Base-by-base conservation (phyloP, 2,329 filamentous ascomycete genomes). In the Raffaelea albimanens region DNA sequence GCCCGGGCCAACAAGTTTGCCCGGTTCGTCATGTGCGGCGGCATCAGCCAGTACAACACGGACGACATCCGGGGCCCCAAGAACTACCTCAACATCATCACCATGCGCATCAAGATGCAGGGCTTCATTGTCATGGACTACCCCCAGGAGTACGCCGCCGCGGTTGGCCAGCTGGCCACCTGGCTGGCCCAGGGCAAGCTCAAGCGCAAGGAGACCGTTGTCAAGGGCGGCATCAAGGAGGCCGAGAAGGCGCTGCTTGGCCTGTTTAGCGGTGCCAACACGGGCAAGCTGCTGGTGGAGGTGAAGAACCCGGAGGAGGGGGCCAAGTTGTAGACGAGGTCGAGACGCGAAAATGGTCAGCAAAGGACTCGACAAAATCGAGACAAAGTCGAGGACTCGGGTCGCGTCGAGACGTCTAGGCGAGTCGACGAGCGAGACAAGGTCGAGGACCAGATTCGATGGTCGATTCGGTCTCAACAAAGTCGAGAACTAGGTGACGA, bases 61-160 rank as follows among this genome's bases (percentile, higher is more conserved):
- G 61, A 69, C 19, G 70, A 70, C 36, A 71, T 72, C 40, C 63
- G 73, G 49, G 81, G 82, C 1, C 76, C 76, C 43, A 75, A 69
- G 56, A 56, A 65, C 55, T 51, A 63, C 11, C 48, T 50, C 46
- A 50, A 57, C 11, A 53, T 65, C 21, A 52, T 56, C 8, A 42
- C 49, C 5, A 56, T 70, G 65, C 75, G 78, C 59, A 72, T 76
- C 58, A 61, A 65, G 45, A 78, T 86, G 70, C 73, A 83, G 64
- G 83, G 83, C 2, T 88, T 89, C 64, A 81, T 89, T 53, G 75
- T 84, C 48, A 76, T 85, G 47, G 85, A 89, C 61, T 86, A 75
- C 58, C 62, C 62, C 4, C 64, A 72, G 47, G 70, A 82, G 57
- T 85, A 75, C 59, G 58, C 70, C 0, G 61, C 66, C 39, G 85